Percentiles rank a stretch among this genome's conserved stretches.
These are phyloP conservation scores for Xylaria curta DNA, from an alignment of 495 filamentous ascomycete species.

Conservation along the genomic window DNA sequence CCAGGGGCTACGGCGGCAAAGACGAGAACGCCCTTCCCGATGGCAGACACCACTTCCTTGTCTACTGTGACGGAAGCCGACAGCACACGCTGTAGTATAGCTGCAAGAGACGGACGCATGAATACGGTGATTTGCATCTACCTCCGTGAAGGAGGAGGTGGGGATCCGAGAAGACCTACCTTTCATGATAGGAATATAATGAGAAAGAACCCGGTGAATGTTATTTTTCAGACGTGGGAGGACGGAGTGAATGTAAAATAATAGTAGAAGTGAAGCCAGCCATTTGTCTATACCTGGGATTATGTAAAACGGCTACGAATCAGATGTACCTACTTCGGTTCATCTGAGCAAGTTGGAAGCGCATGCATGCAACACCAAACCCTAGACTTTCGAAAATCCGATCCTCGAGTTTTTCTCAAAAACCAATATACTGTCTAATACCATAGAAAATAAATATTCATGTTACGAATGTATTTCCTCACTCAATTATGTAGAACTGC, in stretches of 20 bases:
- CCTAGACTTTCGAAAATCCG: no score
- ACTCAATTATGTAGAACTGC: not conserved
- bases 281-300: not conserved
- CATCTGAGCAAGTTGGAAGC: not conserved
- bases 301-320: not conserved
- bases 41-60: constrained; percentile 83
- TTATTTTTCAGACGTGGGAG: not conserved
- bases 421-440: no score
- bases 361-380: not conserved
- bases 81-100: constrained; percentile 91
- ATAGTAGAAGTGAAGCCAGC: not conserved
- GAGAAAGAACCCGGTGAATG: not conserved
- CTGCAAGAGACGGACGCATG: constrained; percentile 52
- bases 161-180: not conserved
- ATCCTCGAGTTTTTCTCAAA: no score
- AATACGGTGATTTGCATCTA: constrained; percentile 16
- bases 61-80: constrained; percentile 99
- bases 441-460: not conserved
- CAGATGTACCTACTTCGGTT: not conserved
- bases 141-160: not conserved
- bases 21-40: constrained; percentile 88
- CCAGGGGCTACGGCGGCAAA: constrained; percentile 90
- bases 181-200: constrained; percentile 8
- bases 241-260: not conserved
- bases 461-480: not conserved